Conservation (phyloP, 352 stramenopile genomes). For the Globisporangium uncinulatum region DNA sequence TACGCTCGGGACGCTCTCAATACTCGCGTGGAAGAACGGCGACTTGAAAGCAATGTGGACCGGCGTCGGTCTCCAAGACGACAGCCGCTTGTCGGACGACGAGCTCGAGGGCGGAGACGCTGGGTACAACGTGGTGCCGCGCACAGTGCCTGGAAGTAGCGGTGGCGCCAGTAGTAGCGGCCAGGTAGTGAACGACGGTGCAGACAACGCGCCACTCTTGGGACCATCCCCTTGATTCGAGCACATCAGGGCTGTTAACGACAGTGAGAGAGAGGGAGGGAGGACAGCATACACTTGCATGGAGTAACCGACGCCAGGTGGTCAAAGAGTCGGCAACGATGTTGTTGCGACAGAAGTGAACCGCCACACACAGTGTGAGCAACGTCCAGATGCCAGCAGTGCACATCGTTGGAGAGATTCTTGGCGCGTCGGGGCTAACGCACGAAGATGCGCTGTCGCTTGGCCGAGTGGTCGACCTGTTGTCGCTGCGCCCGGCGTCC, state of each 20-base stretch:
- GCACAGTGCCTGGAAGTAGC: too few relatives aligned
- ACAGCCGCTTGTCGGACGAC: conserved; percentile 7
- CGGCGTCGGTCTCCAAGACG: conserved; percentile 22
- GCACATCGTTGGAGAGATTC: conserved; percentile 42
- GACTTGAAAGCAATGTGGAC: conserved; percentile 68
- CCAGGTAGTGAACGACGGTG: conserved; percentile 16
- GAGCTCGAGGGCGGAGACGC: conserved; percentile 14
- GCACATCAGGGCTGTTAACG: too few relatives aligned
- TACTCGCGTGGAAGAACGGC: conserved; percentile 57
- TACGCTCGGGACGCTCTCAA: conserved; percentile 78
- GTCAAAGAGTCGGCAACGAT: too few relatives aligned
- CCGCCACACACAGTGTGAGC: too few relatives aligned
- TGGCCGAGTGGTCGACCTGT: conserved; percentile 27
- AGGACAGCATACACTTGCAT: too few relatives aligned
- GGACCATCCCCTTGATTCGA: too few relatives aligned
- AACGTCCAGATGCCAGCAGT: conserved; percentile 47
- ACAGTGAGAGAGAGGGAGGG: too few relatives aligned
- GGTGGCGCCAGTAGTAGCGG: conserved; percentile 3
- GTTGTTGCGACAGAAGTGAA: too few relatives aligned
- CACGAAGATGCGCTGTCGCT: conserved; percentile 10
- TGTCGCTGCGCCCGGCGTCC: conserved; percentile 33
- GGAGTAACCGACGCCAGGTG: too few relatives aligned
- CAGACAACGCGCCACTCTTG: conserved; percentile 28
- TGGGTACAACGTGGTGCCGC: conserved; percentile 20
- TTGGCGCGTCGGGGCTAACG: conserved; percentile 31